Evolutionary conservation across 768 basidiomycete genomes (phyloP).

Genomic region (Chalciporus chontae): DNA sequence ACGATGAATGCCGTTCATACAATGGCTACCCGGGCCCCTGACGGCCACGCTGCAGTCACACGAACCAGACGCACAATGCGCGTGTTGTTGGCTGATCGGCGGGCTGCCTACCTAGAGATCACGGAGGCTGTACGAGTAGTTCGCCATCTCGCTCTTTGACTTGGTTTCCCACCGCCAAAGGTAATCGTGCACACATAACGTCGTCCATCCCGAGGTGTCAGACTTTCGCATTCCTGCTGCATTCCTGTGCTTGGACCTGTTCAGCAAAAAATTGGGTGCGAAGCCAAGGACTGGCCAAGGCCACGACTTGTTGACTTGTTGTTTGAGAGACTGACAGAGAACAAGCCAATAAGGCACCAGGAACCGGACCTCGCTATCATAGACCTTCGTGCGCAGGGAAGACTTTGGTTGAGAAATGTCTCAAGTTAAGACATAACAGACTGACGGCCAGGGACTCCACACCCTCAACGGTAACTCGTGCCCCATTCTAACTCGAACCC

Average conservation of each 20-base stretch:
- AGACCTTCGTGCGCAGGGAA: background rate
- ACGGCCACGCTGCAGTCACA: slow-evolving; percentile 22
- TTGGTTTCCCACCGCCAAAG: background rate
- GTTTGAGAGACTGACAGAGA: no score
- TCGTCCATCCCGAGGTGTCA: background rate
- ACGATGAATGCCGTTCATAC: slow-evolving; percentile 23
- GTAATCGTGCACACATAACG: background rate
- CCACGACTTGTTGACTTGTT: background rate
- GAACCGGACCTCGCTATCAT: background rate
- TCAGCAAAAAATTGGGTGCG: background rate
- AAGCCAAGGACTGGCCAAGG: background rate
- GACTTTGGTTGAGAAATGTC: background rate
- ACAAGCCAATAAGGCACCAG: background rate
- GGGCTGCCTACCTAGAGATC: slow-evolving; percentile 1
- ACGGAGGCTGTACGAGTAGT: background rate
- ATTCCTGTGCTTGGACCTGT: background rate
- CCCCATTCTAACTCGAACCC: background rate
- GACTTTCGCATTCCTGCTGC: no score
- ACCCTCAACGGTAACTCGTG: background rate
- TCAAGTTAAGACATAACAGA: background rate
- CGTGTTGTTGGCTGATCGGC: slow-evolving; percentile 12
- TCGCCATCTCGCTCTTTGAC: background rate
- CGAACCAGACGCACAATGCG: slow-evolving; percentile 16
- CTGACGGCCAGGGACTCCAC: background rate
- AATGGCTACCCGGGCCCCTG: slow-evolving; percentile 21